Base-by-base conservation (phyloP, 116 monocot genomes). In the Posidonia oceanica region DNA sequence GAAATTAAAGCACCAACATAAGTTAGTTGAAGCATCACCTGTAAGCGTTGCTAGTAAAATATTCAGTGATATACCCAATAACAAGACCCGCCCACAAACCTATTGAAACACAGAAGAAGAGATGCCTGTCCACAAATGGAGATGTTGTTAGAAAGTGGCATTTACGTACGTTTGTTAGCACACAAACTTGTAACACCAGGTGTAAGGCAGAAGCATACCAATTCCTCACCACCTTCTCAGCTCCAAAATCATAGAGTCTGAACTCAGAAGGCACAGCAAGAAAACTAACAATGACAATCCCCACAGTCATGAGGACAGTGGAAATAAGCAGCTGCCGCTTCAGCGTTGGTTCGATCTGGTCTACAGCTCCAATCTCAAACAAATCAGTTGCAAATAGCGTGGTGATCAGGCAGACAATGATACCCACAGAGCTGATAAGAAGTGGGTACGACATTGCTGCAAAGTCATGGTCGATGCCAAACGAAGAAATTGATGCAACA, bases 11-110 rank as follows among this genome's bases (percentile, higher is more conserved):
- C 29, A 48, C 48, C 48, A 48, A 12, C 48, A 12, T 10, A 48
- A 6, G 5, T 2, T 10, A 48, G 7, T 0, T 48, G 11, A 48
- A 10, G 11, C 7, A 40, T 63, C 16, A 83, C 87, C 81, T 83
- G 71, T 87, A 87, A 36, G 83, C 87, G 66, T 83, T 87, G 83
- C 87, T 87, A 5, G 88, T 84, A 76, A 69, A 85, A 67, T 88
- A 88, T 68, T 88, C 88, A 41, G 88, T 88, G 60, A 77, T 68
- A 53, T 80, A 88, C 21, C 88, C 84, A 55, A 84, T 84, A 20
- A 82, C 72, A 39, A 88, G 73, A 40, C 88, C 82, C 36, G 86
- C 72, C 86, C 86, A 83, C 38, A 88, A 64, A 36, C 88, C 82
- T 51, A 82, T 74, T 29, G 82, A 72, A 67, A 88, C 88, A 62